Conservation (phyloP, 345 rosid species). For the Eucalyptus guilfoylei region DNA sequence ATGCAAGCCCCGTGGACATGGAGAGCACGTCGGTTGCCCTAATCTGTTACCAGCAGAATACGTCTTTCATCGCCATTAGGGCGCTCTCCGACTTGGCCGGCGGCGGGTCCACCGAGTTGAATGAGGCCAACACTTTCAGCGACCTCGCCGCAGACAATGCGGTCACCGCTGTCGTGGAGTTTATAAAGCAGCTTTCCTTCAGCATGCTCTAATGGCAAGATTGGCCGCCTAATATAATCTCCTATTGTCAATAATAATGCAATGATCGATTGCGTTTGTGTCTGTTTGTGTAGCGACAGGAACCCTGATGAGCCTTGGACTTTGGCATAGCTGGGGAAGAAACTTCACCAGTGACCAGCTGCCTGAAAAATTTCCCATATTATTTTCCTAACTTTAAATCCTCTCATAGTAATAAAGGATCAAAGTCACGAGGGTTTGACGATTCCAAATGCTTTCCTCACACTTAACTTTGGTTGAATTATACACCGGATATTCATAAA, state of each 20-base stretch:
- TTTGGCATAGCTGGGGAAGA: neutral
- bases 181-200: neutral
- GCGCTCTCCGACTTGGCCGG: neutral
- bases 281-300: neutral
- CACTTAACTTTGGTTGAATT: neutral
- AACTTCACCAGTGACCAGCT: neutral
- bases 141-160: neutral
- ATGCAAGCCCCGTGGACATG: neutral
- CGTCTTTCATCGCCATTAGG: neutral
- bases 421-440: neutral
- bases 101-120: neutral
- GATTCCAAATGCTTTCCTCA: neutral
- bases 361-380: neutral
- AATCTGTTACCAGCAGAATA: neutral
- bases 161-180: neutral
- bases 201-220: neutral
- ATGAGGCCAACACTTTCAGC: neutral
- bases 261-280: neutral
- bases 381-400: neutral
- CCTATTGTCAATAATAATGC: neutral
- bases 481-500: neutral
- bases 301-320: neutral
- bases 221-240: neutral
- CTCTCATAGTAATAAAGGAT: neutral
- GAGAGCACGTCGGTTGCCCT: neutral